Conservation (phyloP, 2,329 filamentous ascomycete genomes). For the Curvularia lunata region DNA sequence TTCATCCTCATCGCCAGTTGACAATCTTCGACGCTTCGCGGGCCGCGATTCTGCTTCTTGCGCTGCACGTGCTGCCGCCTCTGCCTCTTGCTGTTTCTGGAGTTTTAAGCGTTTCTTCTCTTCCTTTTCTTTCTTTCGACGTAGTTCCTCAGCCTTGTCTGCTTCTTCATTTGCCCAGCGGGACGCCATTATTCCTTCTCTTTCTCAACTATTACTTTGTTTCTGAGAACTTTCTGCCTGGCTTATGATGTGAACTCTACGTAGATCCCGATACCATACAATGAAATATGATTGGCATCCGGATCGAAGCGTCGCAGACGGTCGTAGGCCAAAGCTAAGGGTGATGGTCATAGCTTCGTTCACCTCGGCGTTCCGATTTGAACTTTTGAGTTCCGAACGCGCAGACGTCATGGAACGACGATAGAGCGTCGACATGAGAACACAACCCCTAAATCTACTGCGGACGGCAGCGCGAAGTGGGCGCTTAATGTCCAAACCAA, state of each 20-base stretch:
- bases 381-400: constrained; percentile 33
- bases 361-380: constrained; percentile 35
- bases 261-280: not conserved
- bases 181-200: constrained; percentile 62
- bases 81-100: constrained; percentile 75
- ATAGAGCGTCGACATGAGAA: constrained; percentile 41
- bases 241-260: not conserved
- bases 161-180: constrained; percentile 89
- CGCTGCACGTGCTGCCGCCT: constrained; percentile 53
- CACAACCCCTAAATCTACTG: constrained; percentile 35
- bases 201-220: not conserved
- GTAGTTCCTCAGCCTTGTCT: constrained; percentile 75
- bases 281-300: not conserved
- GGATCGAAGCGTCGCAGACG: not conserved
- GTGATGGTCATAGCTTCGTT: constrained; percentile 45
- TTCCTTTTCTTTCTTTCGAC: constrained; percentile 81
- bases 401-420: constrained; percentile 43
- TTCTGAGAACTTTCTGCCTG: not conserved
- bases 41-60: constrained; percentile 49
- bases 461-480: constrained; percentile 31
- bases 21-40: constrained; percentile 67
- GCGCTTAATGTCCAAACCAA: constrained; percentile 15
- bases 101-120: constrained; percentile 85
- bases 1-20: constrained; percentile 50
- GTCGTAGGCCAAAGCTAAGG: constrained; percentile 8